phyloP scores from a whole-genome alignment of 2,329 filamentous ascomycete genomes.

The Teratosphaeria destructans region DNA sequence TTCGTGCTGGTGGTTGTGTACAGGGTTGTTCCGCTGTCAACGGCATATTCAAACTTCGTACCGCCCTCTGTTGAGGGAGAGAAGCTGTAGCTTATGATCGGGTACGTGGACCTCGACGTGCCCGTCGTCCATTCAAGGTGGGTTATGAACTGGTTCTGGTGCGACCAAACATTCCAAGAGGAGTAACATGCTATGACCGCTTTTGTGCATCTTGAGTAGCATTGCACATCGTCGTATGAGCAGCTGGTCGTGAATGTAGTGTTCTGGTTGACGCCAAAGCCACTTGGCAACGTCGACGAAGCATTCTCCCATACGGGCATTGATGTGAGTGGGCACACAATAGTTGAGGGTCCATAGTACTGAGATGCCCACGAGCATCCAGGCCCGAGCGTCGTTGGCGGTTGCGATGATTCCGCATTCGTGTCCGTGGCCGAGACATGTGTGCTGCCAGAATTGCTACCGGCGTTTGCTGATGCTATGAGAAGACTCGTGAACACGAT shows the following conservation, averaged over 20 bases:
- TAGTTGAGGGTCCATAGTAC: not conserved
- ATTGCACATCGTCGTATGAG: not conserved
- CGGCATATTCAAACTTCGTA: not conserved
- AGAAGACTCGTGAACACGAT: not conserved
- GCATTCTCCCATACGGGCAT: not conserved
- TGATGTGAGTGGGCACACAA: not conserved
- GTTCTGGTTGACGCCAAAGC: not conserved
- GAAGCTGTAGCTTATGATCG: not conserved
- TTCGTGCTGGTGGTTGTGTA: not conserved
- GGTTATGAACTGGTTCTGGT: not conserved
- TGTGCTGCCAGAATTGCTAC: not conserved
- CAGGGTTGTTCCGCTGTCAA: not conserved
- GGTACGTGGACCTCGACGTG: not conserved
- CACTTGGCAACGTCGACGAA: not conserved
- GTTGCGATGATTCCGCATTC: not conserved
- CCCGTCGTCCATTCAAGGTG: not conserved
- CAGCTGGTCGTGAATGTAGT: not conserved
- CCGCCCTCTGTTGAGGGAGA: not conserved
- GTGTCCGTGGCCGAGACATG: not conserved
- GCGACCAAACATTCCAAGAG: not conserved
- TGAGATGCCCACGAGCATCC: not conserved
- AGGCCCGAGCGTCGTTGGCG: not conserved
- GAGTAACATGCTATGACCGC: not conserved
- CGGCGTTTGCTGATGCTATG: not conserved
- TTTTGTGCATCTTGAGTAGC: not conserved